Evolutionary conservation across 1,284 basidiomycete genomes (phyloP), one percentile per base, ranked within the genome.

Genomic region (Irpex lacteus): DNA sequence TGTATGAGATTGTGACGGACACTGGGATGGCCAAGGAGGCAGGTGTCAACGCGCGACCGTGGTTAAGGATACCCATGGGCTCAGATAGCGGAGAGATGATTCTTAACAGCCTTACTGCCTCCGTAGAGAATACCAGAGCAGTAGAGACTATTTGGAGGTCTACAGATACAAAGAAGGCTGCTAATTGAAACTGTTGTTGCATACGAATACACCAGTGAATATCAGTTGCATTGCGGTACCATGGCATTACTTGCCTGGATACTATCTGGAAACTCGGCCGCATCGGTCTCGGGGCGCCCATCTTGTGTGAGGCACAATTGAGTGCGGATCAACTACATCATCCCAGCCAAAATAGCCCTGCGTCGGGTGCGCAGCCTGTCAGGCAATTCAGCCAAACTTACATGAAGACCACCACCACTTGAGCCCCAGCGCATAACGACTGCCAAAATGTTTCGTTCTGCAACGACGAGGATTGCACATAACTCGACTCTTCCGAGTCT

Each of bases 381-480:
- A 32, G 54, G 13, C 21, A 9, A 56, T 56, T 26, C 54, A 7
- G 54, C 9, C 54, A 36, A 15, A 13, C 9, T 36, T 56, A 18
- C 54, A 36, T 56, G 34, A 13, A 36, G 7, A 8, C 34, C 19
- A 36, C 13, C 34, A 34, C 26, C 54, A 56, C 34, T 26, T 8
- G 8, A 3, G 9, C 21, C 21, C n/a, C 26, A 56, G 9, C 11
- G 54, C 9, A 18, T 9, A 18, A 13, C 2, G 2, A 34, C 11
- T 13, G 26, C 18, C 70, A 66, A 37, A 63, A 92, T 92, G 90
- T 91, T 92, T 81, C 89, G 82, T 76, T 82, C 81, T 32, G 89
- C 88, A 54, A 88, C 89, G 66, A 86, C 87, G 32, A 91, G 88
- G 76, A 85, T 95, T 72, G 94, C 93, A 2, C 93, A 95, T 74